Evolutionary conservation across 2,329 filamentous ascomycete genomes (phyloP).

Genomic region (Aspergillus eucalypticola): DNA sequence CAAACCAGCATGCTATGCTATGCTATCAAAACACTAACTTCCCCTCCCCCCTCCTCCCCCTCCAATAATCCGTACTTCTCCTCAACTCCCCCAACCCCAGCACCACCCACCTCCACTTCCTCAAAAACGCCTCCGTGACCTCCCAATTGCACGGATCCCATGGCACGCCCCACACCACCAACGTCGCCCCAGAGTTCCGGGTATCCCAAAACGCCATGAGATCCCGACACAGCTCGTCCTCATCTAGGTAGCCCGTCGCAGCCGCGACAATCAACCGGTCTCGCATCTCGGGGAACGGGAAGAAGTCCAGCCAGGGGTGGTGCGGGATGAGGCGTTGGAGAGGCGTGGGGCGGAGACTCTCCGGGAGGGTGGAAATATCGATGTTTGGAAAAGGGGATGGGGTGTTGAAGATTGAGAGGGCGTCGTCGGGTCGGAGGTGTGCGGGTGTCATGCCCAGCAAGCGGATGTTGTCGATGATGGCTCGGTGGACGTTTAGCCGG

Average conservation of each 20-base stretch:
- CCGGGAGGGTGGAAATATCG: conserved; percentile 19
- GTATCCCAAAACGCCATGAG: conserved; percentile 37
- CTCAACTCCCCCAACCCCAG: too few species aligned
- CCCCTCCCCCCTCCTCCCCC: too few species aligned
- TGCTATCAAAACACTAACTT: too few species aligned
- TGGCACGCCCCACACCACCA: conserved; percentile 51
- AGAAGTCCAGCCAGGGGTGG: conserved; percentile 42
- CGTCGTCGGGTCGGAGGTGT: conserved; percentile 24
- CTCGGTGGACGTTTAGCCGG: conserved; percentile 40
- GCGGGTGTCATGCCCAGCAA: conserved; percentile 28
- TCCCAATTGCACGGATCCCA: too few species aligned
- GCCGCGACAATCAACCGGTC: conserved; percentile 40
- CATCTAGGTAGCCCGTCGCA: conserved; percentile 14
- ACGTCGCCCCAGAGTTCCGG: conserved; percentile 9
- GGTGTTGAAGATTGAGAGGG: conserved; percentile 26
- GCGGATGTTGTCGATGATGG: conserved; percentile 30
- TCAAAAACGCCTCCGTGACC: too few species aligned
- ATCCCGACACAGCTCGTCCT: conserved; percentile 37
- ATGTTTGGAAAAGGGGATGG: neutral
- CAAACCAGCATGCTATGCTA: too few species aligned
- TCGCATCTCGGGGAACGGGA: conserved; percentile 37
- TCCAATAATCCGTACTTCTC: too few species aligned
- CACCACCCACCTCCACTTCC: too few species aligned
- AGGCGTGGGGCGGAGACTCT: conserved; percentile 36
- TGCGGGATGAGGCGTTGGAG: conserved; percentile 41